These are phyloP conservation scores for Mortierella sp. DNA, from an alignment of 371 early-diverging fungal genomes.

Conservation along the genomic window DNA sequence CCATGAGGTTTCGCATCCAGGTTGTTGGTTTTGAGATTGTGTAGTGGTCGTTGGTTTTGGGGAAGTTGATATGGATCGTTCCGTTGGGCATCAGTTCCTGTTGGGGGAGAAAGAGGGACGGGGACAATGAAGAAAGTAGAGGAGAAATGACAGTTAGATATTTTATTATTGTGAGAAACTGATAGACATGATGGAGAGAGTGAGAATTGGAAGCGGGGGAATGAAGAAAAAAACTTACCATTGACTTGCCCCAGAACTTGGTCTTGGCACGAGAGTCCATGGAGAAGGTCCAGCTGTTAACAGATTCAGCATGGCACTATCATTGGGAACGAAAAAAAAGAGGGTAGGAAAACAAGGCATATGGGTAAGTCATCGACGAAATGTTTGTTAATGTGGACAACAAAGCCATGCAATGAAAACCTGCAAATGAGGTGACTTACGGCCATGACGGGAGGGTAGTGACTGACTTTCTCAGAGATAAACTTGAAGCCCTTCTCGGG, in stretches of 20 bases:
- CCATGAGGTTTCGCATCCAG: slow-evolving; percentile 84
- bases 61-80: slow-evolving; percentile 72
- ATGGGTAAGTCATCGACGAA: background rate
- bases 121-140: background rate
- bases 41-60: slow-evolving; percentile 75
- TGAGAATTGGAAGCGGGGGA: no score
- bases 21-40: slow-evolving; percentile 83
- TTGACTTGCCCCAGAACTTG: slow-evolving; percentile 87
- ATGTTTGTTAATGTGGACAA: background rate
- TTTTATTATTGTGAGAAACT: no score
- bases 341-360: background rate
- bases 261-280: slow-evolving; percentile 80
- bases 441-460: slow-evolving; percentile 89
- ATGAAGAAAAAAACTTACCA: slow-evolving; percentile 21
- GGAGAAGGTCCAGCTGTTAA: slow-evolving; percentile 68
- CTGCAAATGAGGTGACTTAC: slow-evolving; percentile 40
- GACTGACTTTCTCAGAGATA: slow-evolving; percentile 90
- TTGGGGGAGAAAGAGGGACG: background rate
- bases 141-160: background rate
- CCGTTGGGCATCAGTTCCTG: slow-evolving; percentile 80
- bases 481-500: slow-evolving; percentile 84
- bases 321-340: background rate
- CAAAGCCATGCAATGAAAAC: background rate
- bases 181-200: no score
- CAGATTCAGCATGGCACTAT: slow-evolving; percentile 79